A percentile compares a stretch with the other conserved stretches of the same genome.
Conservation (phyloP, 441 rosid species). For the Arabidopsis lyrata region DNA sequence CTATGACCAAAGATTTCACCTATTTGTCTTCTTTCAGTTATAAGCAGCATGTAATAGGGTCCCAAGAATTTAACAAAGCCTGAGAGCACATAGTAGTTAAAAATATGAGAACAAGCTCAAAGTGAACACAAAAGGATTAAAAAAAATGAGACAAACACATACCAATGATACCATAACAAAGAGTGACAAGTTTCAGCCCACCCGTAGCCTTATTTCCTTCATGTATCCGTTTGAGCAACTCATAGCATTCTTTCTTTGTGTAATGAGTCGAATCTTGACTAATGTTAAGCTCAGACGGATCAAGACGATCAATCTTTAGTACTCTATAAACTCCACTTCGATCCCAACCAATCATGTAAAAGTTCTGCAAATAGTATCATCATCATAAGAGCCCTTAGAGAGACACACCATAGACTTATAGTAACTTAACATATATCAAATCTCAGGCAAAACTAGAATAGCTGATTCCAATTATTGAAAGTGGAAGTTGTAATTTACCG, state of each 20-base stretch:
- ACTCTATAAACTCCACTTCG: constrained; percentile 87
- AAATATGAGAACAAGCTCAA: constrained; percentile 16
- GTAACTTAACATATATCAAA: not conserved
- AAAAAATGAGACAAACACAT: constrained; percentile 40
- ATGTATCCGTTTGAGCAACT: constrained; percentile 78
- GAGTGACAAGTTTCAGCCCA: constrained; percentile 80
- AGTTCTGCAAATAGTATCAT: constrained; percentile 53
- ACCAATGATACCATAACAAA: constrained; percentile 96
- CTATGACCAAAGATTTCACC: constrained; percentile 88
- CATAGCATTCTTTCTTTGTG: constrained; percentile 73
- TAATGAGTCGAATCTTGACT: constrained; percentile 82
- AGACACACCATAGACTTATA: not conserved
- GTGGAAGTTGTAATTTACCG: constrained; percentile 30
- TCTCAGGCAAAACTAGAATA: not conserved
- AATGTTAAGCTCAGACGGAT: constrained; percentile 73
- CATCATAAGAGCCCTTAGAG: not conserved
- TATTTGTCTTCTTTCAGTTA: constrained; percentile 82
- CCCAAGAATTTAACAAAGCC: constrained; percentile 93
- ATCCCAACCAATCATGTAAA: constrained; percentile 95
- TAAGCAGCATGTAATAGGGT: constrained; percentile 95
- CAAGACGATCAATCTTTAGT: constrained; percentile 82
- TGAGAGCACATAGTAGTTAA: constrained; percentile 40
- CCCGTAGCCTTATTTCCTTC: constrained; percentile 93
- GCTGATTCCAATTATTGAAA: not conserved
- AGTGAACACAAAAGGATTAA: not conserved